Conservation (phyloP, 208 protist species). For the Leishmania aethiopica region DNA sequence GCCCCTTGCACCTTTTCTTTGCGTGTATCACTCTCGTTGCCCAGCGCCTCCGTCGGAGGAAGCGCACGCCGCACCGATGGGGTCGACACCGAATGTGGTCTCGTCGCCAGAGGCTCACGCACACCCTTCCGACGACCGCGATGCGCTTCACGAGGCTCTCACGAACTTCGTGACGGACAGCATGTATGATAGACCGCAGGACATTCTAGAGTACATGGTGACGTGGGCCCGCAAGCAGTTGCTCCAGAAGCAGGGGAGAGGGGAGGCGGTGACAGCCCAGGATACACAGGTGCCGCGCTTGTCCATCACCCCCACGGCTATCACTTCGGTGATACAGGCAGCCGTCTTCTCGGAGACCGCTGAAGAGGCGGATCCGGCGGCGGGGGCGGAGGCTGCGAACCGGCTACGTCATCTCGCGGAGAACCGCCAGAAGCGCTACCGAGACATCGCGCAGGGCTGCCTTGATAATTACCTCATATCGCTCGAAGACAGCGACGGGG, state of each 20-base stretch:
- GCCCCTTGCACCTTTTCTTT: neutral
- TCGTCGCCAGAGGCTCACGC: neutral
- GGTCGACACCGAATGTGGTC: neutral
- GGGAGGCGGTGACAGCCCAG: no score
- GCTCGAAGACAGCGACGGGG: constrained; percentile 51
- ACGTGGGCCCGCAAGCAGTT: constrained; percentile 40
- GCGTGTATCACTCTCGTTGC: neutral
- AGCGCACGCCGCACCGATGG: neutral
- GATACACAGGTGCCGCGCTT: neutral
- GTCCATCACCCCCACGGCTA: neutral
- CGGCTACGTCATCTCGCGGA: neutral
- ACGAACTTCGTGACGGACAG: constrained; percentile 32
- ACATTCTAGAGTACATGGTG: constrained; percentile 50
- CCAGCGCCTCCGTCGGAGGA: neutral
- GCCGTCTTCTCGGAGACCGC: constrained; percentile 3
- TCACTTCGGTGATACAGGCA: neutral
- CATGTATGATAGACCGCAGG: constrained; percentile 38
- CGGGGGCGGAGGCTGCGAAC: neutral
- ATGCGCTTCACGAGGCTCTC: constrained; percentile 12
- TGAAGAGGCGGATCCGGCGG: neutral
- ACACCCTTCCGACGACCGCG: neutral
- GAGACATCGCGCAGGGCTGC: constrained; percentile 26
- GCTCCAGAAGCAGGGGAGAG: neutral
- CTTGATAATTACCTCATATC: constrained; percentile 46
- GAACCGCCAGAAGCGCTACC: constrained; percentile 17